Conservation (phyloP, 2,329 filamentous ascomycete species). For the Fusarium musae region DNA sequence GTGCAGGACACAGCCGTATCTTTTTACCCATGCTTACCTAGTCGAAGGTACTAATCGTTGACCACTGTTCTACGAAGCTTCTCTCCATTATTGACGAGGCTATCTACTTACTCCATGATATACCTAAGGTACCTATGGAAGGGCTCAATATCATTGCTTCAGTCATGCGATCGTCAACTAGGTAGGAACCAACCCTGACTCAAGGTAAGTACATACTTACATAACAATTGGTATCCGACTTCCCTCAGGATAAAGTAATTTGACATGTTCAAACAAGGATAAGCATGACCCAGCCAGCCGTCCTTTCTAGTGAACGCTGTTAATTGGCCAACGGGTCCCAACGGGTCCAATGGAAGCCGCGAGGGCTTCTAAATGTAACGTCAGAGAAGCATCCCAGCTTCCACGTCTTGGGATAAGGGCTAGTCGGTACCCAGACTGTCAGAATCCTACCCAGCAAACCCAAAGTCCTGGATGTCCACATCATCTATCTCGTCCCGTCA, state of each 20-base stretch:
- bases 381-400: conserved; percentile 22
- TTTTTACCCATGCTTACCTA: not conserved
- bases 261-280: conserved; percentile 26
- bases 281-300: conserved; percentile 29
- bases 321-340: conserved; percentile 20
- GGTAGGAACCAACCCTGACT: not conserved
- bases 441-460: conserved; percentile 6
- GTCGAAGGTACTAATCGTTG: conserved; percentile 1
- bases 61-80: not conserved
- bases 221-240: conserved; percentile 7
- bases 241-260: conserved; percentile 23
- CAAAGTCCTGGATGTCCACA: not conserved
- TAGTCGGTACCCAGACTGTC: not conserved
- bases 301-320: conserved; percentile 29
- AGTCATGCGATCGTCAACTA: conserved; percentile 25
- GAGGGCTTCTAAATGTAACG: conserved; percentile 39
- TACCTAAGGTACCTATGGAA: conserved; percentile 6
- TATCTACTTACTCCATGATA: not conserved
- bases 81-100: not conserved
- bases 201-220: not conserved
- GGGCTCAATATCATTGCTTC: conserved; percentile 29
- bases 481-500: not conserved
- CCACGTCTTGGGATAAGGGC: conserved; percentile 4
- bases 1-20: not conserved
- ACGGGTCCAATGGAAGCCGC: conserved; percentile 25